Base-by-base conservation (phyloP, 768 basidiomycete species). In the Auriscalpium orientale region DNA sequence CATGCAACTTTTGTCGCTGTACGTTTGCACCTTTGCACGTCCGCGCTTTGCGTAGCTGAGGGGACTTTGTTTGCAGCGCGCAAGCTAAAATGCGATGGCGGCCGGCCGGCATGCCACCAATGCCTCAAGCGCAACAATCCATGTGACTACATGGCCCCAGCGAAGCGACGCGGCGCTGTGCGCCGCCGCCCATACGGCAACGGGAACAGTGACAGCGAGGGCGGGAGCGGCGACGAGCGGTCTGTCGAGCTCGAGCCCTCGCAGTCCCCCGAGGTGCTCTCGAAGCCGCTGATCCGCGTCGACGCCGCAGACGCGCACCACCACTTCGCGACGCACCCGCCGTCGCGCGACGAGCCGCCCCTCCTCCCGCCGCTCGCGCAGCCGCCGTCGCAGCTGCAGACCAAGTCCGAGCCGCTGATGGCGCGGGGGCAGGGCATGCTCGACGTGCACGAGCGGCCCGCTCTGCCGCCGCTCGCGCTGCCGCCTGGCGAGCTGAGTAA, bases 1-100 rank as follows among this genome's bases (percentile, higher is more conserved):
- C 90, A 40, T 92, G 90, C 74, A 91, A 92, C 70, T 92, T 92
- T 69, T 92, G 90, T 74, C 85, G 90, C 59, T 91, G 90, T 91
- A 69, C 72, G 88, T 79, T 44, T 54, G 53, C 56, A 53, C 48
- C 59, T 58, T 64, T 20, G 40, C 44, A 28, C 52, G 58, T 56
- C 22, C 54, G 47, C 53, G 43, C 49, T 53, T 37, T 37, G 8
- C 54, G 50, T 52, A 63, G 61, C 64, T 53, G 65, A 65, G 40
- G 53, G 58, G 51, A 53, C 45, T 18, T 13, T 20, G 51, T 60
- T 12, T 58, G 52, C 69, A 91, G 90, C 89, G 50, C 83, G 90
- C 58, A 92, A 92, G 73, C 77, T 92, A 45, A 91, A 91, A 74
- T 92, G 90, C 68, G 90, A 92, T 64, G 90, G 90, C 50, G 87